These are phyloP conservation scores for Haplosporangium sp. DNA, from an alignment of 371 early-diverging fungal species.

Conservation along the genomic window DNA sequence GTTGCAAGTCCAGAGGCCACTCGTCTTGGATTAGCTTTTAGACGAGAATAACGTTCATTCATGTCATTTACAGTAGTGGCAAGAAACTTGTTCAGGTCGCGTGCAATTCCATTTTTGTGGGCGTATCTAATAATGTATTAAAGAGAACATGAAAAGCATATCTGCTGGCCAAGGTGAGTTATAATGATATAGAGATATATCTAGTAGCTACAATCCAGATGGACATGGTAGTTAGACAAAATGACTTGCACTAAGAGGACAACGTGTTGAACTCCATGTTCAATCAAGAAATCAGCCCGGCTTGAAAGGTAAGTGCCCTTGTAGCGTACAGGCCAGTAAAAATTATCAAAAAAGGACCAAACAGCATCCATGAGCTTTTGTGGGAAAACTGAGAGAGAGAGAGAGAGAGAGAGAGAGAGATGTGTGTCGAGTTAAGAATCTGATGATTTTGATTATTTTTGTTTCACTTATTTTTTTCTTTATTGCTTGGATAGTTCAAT, in stretches of 20 bases:
- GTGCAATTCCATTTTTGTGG: slow-evolving; percentile 56
- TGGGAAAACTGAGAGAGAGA: slow-evolving; percentile 35
- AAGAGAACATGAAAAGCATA: no score
- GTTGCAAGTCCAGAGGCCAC: slow-evolving; percentile 57
- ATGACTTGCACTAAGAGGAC: slow-evolving; percentile 47
- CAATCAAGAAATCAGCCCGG: slow-evolving; percentile 49
- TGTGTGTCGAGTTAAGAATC: not conserved
- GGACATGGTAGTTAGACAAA: not conserved
- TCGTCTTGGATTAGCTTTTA: not conserved
- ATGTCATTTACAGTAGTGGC: slow-evolving; percentile 37
- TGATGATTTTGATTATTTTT: no score
- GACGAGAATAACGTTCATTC: slow-evolving; percentile 32
- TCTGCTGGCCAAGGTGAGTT: no score
- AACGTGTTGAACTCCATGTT: slow-evolving; percentile 52
- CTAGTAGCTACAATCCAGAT: not conserved
- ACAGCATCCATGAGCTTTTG: slow-evolving; percentile 56
- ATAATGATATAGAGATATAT: no score
- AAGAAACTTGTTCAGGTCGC: slow-evolving; percentile 51
- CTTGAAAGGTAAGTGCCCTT: slow-evolving; percentile 32
- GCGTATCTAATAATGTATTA: slow-evolving; percentile 31
- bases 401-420: not conserved
- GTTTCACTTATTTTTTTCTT: no score
- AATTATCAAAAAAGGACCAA: slow-evolving; percentile 52
- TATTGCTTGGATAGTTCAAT: no score
- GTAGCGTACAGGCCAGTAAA: slow-evolving; percentile 56